Evolutionary conservation across 2,329 filamentous ascomycete species (phyloP).

Genomic region (Blumeria hordei): DNA sequence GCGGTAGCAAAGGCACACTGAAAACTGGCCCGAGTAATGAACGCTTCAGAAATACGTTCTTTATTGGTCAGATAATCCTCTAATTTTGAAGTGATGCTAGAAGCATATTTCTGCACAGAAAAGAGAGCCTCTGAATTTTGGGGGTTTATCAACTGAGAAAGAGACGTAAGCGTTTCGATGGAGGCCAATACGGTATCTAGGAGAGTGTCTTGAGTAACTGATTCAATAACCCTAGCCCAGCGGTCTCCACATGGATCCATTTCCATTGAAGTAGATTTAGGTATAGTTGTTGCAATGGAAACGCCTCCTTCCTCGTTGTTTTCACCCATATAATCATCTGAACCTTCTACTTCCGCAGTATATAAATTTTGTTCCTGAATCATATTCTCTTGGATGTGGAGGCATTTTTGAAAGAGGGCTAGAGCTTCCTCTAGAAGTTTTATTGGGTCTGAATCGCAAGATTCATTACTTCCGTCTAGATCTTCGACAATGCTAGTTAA

Average conservation of each 20-base stretch:
- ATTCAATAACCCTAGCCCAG: conserved; percentile 42
- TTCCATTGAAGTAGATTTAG: conserved; percentile 13
- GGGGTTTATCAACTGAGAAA: conserved; percentile 19
- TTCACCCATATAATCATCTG: conserved; percentile 3
- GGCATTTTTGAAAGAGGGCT: conserved; percentile 31
- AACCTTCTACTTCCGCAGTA: conserved; percentile 11
- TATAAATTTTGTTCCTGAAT: background rate
- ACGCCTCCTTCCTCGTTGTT: conserved; percentile 18
- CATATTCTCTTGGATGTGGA: conserved; percentile 25
- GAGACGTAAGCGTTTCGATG: conserved; percentile 27
- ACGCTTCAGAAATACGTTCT: conserved; percentile 23
- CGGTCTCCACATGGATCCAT: conserved; percentile 26
- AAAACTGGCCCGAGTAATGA: conserved; percentile 31
- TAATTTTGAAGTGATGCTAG: conserved; percentile 25
- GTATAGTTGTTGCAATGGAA: conserved; percentile 3
- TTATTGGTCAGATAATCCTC: conserved; percentile 22
- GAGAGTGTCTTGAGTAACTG: conserved; percentile 36
- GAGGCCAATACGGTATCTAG: conserved; percentile 45
- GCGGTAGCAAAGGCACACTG: conserved; percentile 29
- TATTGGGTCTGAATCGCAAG: conserved; percentile 18
- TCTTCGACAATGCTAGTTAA: conserved; percentile 40
- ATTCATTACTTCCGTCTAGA: conserved; percentile 20
- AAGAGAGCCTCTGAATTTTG: background rate
- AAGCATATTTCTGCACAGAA: background rate
- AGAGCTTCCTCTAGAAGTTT: conserved; percentile 33